These are phyloP conservation scores for Globisporangium nodosum DNA, from an alignment of 352 stramenopile species.

Conservation along the genomic window DNA sequence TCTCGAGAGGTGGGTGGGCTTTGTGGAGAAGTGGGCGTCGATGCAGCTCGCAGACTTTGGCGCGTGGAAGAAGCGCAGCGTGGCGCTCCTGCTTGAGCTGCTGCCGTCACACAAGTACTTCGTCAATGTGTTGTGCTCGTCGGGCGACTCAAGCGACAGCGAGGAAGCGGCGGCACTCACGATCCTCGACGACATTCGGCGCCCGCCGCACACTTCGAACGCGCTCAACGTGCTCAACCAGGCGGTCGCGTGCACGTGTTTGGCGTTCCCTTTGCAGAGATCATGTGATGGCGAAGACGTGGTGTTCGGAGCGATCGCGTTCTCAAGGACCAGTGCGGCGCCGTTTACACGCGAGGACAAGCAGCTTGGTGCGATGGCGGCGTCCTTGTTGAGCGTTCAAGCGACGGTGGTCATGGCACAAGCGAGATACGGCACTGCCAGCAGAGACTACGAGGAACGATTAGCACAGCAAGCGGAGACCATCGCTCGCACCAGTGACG, in stretches of 20 bases:
- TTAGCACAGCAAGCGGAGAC: not conserved
- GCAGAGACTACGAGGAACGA: not conserved
- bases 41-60: not conserved
- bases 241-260: slow-evolving; percentile 2
- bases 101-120: slow-evolving; percentile 1
- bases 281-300: not conserved
- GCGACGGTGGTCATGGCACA: slow-evolving; percentile 2
- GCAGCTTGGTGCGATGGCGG: not conserved
- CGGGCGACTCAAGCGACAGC: not conserved
- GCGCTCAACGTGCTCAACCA: slow-evolving; percentile 10
- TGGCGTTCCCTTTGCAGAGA: slow-evolving; percentile 6
- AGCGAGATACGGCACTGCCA: not conserved
- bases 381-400: slow-evolving; percentile 8
- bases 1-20: slow-evolving; percentile 3
- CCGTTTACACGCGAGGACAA: slow-evolving; percentile 12
- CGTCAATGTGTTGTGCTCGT: slow-evolving; percentile 7
- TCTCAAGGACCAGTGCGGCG: slow-evolving; percentile 4
- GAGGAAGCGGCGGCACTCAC: slow-evolving; percentile 4
- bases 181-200: slow-evolving; percentile 3
- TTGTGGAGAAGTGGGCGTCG: slow-evolving; percentile 9
- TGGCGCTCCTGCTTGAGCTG: slow-evolving; percentile 2
- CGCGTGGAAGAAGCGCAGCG: slow-evolving; percentile 3
- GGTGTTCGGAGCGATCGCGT: not conserved
- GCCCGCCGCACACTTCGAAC: slow-evolving; percentile 4
- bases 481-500: not conserved